phyloP scores from a whole-genome alignment of 73 alveolate species.

The Effrenium voratum region DNA sequence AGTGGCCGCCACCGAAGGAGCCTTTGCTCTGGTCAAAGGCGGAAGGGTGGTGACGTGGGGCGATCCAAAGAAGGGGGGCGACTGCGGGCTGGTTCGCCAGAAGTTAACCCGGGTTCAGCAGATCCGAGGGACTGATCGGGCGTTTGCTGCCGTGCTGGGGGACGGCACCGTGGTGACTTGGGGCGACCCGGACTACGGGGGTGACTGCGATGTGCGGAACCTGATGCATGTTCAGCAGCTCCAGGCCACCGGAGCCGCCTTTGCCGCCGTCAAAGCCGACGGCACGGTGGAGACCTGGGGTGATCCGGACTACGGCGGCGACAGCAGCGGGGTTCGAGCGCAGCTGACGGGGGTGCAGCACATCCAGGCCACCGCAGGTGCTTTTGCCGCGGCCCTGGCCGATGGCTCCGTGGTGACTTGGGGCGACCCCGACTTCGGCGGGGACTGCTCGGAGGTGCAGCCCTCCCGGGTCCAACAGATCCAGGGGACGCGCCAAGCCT shows the following conservation, averaged over 20 bases:
- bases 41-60: neutral
- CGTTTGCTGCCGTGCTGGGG: neutral
- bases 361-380: too few species aligned
- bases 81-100: neutral
- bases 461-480: neutral
- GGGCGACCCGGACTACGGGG: neutral
- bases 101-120: neutral
- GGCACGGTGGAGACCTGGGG: neutral
- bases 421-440: neutral
- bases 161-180: neutral
- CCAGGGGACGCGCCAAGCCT: neutral
- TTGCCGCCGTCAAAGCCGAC: neutral
- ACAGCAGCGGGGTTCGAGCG: neutral
- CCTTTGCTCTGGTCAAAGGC: neutral
- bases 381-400: too few species aligned
- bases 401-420: too few species aligned
- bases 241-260: neutral
- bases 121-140: neutral
- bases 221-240: neutral
- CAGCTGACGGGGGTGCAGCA: too few species aligned
- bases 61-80: neutral
- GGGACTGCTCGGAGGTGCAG: neutral
- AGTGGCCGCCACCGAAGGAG: neutral
- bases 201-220: neutral
- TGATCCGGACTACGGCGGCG: neutral